These are phyloP conservation scores for Adenanthera pavonina DNA, from an alignment of 306 rosid genomes.

Conservation along the genomic window DNA sequence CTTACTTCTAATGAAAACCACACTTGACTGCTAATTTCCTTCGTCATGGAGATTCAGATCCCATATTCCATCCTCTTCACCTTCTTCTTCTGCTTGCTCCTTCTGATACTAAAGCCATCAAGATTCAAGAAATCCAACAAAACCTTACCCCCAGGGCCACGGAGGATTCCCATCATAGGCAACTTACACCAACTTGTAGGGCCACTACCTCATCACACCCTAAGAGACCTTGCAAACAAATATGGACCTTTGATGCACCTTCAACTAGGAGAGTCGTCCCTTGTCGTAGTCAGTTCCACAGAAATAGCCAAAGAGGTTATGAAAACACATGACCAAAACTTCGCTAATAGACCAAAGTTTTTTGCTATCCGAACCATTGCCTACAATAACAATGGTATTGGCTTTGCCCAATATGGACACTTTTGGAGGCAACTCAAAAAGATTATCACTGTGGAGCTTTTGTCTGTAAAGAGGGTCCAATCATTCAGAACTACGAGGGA, in stretches of 20 bases:
- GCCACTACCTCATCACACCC: not conserved
- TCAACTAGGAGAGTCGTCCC: not conserved
- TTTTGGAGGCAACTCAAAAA: not conserved
- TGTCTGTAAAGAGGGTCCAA: not conserved
- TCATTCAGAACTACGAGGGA: not conserved
- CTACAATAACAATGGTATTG: not conserved
- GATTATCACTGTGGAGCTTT: not conserved
- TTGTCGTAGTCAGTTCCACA: not conserved
- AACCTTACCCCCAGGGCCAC: conserved; percentile 3
- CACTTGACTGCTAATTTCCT: not conserved
- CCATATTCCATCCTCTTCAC: not conserved
- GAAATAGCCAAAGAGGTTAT: not conserved
- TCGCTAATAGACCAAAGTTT: not conserved
- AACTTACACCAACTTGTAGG: conserved; percentile 19
- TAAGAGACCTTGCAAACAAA: conserved; percentile 15
- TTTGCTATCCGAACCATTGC: not conserved
- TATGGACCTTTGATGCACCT: conserved; percentile 31
- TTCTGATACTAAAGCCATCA: not conserved
- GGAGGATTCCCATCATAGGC: conserved; percentile 14
- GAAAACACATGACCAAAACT: not conserved
- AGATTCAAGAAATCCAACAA: not conserved
- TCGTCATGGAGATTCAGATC: not conserved
- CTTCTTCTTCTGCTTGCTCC: not conserved
- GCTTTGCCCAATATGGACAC: not conserved
- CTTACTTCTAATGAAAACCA: too few relatives aligned